Evolutionary conservation across 768 basidiomycete genomes (phyloP).

Genomic region (Phylloporus rhodoxanthus): DNA sequence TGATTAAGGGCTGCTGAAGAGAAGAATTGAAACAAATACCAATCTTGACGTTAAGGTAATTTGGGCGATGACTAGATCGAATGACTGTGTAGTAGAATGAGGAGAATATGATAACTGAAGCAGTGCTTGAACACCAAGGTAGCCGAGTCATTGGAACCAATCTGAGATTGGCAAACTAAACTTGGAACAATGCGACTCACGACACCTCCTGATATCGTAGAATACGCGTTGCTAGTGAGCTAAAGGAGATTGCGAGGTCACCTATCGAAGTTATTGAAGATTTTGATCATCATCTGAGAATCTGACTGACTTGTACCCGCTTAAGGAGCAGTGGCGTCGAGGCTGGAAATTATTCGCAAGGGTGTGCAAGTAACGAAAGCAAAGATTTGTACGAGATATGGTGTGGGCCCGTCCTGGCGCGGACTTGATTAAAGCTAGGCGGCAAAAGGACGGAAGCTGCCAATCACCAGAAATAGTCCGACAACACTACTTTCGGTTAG

Average conservation of each 20-base stretch:
- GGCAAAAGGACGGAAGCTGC: conserved; percentile 14
- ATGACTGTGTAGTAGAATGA: neutral
- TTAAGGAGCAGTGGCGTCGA: conserved; percentile 2
- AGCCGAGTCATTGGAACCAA: neutral
- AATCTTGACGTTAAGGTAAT: neutral
- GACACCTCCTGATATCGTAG: neutral
- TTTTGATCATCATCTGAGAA: neutral
- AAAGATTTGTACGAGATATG: neutral
- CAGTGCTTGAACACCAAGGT: neutral
- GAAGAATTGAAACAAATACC: neutral
- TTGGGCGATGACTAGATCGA: neutral
- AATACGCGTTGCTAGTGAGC: neutral
- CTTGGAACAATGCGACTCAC: neutral
- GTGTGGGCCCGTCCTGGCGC: neutral
- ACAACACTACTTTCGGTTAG: conserved; percentile 8
- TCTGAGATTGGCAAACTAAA: neutral
- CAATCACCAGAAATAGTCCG: conserved; percentile 15
- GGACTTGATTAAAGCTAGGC: conserved; percentile 3
- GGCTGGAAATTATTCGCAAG: neutral
- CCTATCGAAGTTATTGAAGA: neutral
- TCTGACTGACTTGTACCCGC: conserved; percentile 7
- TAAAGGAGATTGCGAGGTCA: neutral
- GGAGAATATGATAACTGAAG: neutral
- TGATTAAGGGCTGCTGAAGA: conserved; percentile 1
- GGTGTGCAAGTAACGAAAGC: conserved; percentile 2